Conservation (phyloP, 139 green algal genomes). For the Auxenochlorella pyrenoidosa region DNA sequence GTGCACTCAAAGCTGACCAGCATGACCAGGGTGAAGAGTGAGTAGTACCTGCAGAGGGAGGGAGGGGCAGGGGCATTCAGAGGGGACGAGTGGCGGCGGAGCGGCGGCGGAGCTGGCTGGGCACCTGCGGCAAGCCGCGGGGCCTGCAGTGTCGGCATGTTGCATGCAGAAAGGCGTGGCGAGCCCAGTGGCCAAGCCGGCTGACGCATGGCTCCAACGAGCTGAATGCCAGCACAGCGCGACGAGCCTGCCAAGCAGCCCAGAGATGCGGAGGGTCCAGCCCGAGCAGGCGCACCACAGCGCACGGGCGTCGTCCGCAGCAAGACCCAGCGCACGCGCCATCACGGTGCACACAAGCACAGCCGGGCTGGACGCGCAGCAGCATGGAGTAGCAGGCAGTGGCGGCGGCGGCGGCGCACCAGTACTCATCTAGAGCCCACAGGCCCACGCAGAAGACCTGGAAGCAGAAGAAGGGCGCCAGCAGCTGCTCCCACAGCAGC, state of each 20-base stretch:
- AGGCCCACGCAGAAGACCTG: conserved; percentile 96
- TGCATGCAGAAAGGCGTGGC: not conserved
- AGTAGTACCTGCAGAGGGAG: conserved; percentile 87
- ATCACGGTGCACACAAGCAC: too few relatives aligned
- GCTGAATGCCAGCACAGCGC: too few relatives aligned
- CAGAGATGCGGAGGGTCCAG: too few relatives aligned
- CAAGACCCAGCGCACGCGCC: too few relatives aligned
- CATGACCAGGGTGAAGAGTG: conserved; percentile 98
- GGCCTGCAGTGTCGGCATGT: not conserved
- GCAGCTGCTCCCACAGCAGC: conserved; percentile 92
- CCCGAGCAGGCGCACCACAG: too few relatives aligned
- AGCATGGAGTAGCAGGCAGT: not conserved
- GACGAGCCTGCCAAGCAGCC: not conserved
- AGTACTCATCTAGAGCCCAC: conserved; percentile 96
- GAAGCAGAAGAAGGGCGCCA: conserved; percentile 98
- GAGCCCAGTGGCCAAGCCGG: too few relatives aligned
- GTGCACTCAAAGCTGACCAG: conserved; percentile 98
- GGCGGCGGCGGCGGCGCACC: conserved; percentile 46
- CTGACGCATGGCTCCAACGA: too few relatives aligned
- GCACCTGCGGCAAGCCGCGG: not conserved
- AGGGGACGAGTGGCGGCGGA: too few relatives aligned
- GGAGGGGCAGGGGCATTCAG: too few relatives aligned
- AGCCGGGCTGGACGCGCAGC: too few relatives aligned
- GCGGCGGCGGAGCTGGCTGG: not conserved
- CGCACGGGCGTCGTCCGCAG: too few relatives aligned